Conservation (phyloP, 768 basidiomycete species). For the Tephrocybe rancida region DNA sequence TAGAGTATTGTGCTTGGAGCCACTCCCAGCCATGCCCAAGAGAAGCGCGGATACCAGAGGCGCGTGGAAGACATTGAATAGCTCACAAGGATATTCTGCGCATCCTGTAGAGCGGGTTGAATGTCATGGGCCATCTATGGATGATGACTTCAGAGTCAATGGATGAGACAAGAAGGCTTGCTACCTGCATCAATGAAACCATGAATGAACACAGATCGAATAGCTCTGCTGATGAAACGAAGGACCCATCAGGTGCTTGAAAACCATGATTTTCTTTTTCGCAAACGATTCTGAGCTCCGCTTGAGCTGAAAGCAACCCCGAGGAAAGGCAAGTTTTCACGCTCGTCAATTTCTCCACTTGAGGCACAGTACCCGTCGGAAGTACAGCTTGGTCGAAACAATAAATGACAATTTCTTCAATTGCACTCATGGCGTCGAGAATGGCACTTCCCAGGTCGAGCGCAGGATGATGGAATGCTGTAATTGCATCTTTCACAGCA, state of each 20-base stretch:
- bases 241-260: constrained; percentile 15
- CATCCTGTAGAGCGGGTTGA: constrained; percentile 33
- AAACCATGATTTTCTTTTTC: constrained; percentile 30
- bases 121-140: constrained; percentile 46
- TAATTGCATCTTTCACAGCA: constrained; percentile 14
- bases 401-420: constrained; percentile 33
- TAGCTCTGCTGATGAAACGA: constrained; percentile 28
- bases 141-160: background rate
- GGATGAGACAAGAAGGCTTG: background rate
- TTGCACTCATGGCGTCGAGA: constrained; percentile 32
- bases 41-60: constrained; percentile 42
- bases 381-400: constrained; percentile 24
- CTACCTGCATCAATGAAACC: constrained; percentile 47
- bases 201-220: constrained; percentile 40
- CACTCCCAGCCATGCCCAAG: constrained; percentile 44
- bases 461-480: constrained; percentile 26
- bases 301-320: constrained; percentile 25
- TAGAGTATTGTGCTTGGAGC: constrained; percentile 27
- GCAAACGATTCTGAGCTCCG: constrained; percentile 33
- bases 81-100: constrained; percentile 26
- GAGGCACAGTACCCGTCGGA: constrained; percentile 2
- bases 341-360: constrained; percentile 15
- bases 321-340: constrained; percentile 23
- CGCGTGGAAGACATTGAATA: constrained; percentile 34
- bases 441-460: constrained; percentile 36